Percentiles rank a stretch among this genome's conserved stretches.
phyloP scores from a whole-genome alignment of 345 rosid genomes.

The Kandelia obovata region DNA sequence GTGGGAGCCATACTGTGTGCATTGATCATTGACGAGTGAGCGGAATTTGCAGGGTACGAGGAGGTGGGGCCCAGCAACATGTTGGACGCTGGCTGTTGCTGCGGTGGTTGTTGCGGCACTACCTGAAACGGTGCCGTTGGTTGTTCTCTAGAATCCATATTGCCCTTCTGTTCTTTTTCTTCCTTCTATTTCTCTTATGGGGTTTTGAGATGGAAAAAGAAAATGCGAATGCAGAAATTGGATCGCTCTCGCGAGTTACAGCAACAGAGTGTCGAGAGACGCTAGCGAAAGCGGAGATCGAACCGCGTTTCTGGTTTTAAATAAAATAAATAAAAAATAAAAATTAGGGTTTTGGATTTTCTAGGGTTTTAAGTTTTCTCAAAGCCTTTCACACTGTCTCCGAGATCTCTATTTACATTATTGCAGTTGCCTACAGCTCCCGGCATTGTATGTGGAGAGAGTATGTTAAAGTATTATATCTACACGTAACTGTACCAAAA shows the following conservation, averaged over 20 bases:
- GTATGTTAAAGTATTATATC: too few relatives aligned
- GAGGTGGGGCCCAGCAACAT: slow-evolving; percentile 17
- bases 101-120: slow-evolving; percentile 10
- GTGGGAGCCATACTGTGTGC: neutral
- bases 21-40: slow-evolving; percentile 19
- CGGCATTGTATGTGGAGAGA: too few relatives aligned
- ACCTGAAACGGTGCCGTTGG: slow-evolving; percentile 9
- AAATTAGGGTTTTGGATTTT: neutral
- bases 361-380: neutral
- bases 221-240: too few relatives aligned
- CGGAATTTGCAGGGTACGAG: slow-evolving; percentile 4
- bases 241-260: too few relatives aligned
- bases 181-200: neutral
- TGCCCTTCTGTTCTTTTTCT: too few relatives aligned
- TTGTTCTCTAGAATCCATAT: slow-evolving; percentile 23
- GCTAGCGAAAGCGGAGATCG: too few relatives aligned
- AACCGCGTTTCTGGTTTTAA: neutral
- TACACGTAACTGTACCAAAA: too few relatives aligned
- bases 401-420: too few relatives aligned
- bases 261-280: too few relatives aligned
- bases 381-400: neutral
- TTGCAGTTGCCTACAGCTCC: too few relatives aligned
- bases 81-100: slow-evolving; percentile 9
- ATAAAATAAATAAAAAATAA: neutral
- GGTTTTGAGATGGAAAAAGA: neutral